phyloP scores from a whole-genome alignment of 208 protist species.

The Phytomonas sp. region DNA sequence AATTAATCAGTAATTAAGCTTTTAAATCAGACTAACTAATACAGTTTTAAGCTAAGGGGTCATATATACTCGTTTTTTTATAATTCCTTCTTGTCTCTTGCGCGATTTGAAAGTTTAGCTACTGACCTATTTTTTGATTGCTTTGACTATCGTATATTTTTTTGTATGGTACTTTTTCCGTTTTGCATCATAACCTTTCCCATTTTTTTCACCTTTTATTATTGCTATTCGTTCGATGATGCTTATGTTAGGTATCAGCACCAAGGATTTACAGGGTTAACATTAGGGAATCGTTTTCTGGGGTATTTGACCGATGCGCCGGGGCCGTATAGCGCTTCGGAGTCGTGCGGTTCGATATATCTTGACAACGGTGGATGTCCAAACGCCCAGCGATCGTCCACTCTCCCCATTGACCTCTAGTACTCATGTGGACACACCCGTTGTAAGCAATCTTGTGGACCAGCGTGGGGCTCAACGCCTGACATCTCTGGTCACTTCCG shows the following conservation, averaged over 20 bases:
- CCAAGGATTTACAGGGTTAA: neutral
- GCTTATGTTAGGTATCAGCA: neutral
- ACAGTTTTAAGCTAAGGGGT: neutral
- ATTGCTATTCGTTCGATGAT: constrained; percentile 5
- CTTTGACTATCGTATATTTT: neutral
- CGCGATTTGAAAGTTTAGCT: no score
- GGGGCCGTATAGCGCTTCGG: no score
- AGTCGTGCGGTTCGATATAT: no score
- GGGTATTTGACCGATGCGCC: neutral
- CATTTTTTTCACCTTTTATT: constrained; percentile 9
- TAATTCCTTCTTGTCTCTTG: neutral
- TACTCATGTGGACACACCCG: no score
- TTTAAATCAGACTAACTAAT: constrained; percentile 7
- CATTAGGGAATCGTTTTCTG: neutral
- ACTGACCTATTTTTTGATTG: no score
- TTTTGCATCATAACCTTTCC: neutral
- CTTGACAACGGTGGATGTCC: no score
- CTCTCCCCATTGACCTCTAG: no score
- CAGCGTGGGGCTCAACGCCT: no score
- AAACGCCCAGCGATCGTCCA: no score
- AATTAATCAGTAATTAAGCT: constrained; percentile 7
- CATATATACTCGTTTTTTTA: constrained; percentile 6
- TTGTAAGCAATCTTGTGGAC: no score
- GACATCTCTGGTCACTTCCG: no score
- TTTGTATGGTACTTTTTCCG: neutral